phyloP scores from a whole-genome alignment of 176 grass and related monocot species.

The bread wheat (Triticum aestivum) region IWGSC_CS_RefSeq_v2.1 NC_057802.1:492830342-492830841 shows the following conservation, averaged over 20 bases:
- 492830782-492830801: neutral
- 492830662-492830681: too few species aligned
- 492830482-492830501: neutral
- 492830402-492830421: neutral
- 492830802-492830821: neutral
- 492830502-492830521: neutral
- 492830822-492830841: neutral
- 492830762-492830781: neutral
- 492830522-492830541: neutral
- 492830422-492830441: neutral
- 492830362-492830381: neutral
- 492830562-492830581: neutral
- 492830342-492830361: neutral
- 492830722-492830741: neutral
- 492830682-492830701: too few species aligned
- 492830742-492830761: neutral
- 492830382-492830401: too few species aligned
- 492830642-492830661: too few species aligned
- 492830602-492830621: too few species aligned
- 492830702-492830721: neutral
- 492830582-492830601: too few species aligned
- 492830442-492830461: neutral
- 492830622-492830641: too few species aligned
- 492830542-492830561: too few species aligned
- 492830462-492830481: constrained; percentile 2